These are phyloP conservation scores for Hyaloscypha hepaticicola DNA, from an alignment of 495 filamentous ascomycete genomes.

Conservation along the genomic window DNA sequence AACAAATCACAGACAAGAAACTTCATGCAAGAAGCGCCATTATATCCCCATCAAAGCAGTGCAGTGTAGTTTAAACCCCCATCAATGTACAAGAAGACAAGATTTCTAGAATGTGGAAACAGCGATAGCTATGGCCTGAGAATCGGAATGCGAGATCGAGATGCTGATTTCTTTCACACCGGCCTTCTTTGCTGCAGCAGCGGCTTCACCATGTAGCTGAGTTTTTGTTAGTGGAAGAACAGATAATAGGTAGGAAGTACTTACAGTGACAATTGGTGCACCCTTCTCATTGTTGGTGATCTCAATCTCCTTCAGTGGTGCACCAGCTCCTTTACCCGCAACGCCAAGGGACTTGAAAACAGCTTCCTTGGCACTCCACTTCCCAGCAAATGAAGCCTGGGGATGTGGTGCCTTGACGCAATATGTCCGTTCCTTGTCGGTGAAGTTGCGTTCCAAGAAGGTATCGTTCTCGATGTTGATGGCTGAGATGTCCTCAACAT, in stretches of 20 bases:
- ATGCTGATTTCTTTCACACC: conserved; percentile 85
- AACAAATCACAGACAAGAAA: neutral
- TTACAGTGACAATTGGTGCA: conserved; percentile 80
- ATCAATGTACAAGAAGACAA: conserved; percentile 11
- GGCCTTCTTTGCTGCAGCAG: conserved; percentile 73
- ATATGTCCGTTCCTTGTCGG: conserved; percentile 74
- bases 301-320: conserved; percentile 92
- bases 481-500: conserved; percentile 80
- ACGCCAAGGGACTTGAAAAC: conserved; percentile 98
- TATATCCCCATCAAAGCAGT: neutral
- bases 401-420: conserved; percentile 75
- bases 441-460: conserved; percentile 96
- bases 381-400: conserved; percentile 84
- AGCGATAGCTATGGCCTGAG: conserved; percentile 89
- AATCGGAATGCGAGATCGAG: conserved; percentile 91
- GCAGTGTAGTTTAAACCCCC: neutral
- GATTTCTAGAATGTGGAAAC: conserved; percentile 64
- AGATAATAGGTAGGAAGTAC: conserved; percentile 31
- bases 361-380: conserved; percentile 97
- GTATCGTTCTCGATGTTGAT: conserved; percentile 92
- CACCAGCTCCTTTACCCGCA: conserved; percentile 81
- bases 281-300: conserved; percentile 77
- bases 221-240: conserved; percentile 18
- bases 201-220: conserved; percentile 82
- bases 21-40: neutral